phyloP scores from a whole-genome alignment of 805 yeast genomes.

The Wickerhamiella qilinensis region DNA sequence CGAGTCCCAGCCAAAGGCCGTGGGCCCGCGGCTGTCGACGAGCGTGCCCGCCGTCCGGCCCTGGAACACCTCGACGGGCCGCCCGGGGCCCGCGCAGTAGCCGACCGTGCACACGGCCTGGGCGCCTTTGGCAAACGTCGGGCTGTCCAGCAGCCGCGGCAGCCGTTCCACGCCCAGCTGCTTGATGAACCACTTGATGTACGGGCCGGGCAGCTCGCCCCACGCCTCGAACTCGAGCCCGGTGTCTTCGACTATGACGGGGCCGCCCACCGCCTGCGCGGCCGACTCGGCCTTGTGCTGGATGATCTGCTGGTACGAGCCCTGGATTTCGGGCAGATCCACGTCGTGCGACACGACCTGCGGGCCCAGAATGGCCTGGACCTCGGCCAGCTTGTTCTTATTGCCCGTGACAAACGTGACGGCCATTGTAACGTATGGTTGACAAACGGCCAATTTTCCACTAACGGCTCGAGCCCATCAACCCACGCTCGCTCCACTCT shows the following conservation, averaged over 20 bases:
- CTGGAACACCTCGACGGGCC: constrained; percentile 60
- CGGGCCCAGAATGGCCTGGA: constrained; percentile 45
- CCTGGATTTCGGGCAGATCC: constrained; percentile 87
- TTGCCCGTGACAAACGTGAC: constrained; percentile 79
- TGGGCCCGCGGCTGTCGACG: constrained; percentile 63
- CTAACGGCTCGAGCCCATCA: too few species aligned
- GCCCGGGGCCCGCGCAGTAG: constrained; percentile 67
- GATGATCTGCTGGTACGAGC: constrained; percentile 68
- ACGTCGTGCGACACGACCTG: constrained; percentile 44
- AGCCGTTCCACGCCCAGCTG: constrained; percentile 62
- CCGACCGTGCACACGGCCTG: constrained; percentile 87
- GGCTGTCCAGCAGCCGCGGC: constrained; percentile 55
- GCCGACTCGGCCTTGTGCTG: constrained; percentile 65
- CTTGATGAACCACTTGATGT: constrained; percentile 80
- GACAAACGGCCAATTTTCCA: too few species aligned
- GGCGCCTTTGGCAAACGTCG: constrained; percentile 68
- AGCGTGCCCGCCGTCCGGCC: constrained; percentile 73
- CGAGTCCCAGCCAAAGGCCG: constrained; percentile 89
- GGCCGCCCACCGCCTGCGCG: constrained; percentile 44
- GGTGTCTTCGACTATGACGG: constrained; percentile 92
- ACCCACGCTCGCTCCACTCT: too few species aligned
- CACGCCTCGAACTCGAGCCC: constrained; percentile 72
- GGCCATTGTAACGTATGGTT: constrained; percentile 7
- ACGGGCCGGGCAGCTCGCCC: constrained; percentile 86
- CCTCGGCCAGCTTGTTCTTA: constrained; percentile 74